These are phyloP conservation scores for Neurospora sp. DNA, from an alignment of 495 filamentous ascomycete species.

Conservation along the genomic window DNA sequence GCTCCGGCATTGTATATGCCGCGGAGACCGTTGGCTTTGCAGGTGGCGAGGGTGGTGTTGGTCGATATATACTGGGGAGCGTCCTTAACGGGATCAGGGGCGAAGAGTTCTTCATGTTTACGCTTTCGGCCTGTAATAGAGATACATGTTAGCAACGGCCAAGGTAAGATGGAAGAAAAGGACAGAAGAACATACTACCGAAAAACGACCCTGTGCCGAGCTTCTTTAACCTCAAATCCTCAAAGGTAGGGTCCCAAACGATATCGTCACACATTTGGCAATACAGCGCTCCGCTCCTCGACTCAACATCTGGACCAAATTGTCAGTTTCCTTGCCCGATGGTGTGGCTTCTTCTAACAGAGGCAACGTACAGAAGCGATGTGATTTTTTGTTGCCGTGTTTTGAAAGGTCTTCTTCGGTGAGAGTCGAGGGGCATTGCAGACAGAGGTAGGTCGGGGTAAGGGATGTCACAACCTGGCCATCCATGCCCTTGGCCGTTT, in stretches of 20 bases:
- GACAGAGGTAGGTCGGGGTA: conserved; percentile 56
- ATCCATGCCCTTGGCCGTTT: conserved; percentile 39
- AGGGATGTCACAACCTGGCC: conserved; percentile 36
- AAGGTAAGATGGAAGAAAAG: not conserved
- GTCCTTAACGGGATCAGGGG: conserved; percentile 41
- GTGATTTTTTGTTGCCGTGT: conserved; percentile 48
- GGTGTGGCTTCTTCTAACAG: not conserved
- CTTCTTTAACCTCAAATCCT: conserved; percentile 55
- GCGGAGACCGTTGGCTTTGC: conserved; percentile 62
- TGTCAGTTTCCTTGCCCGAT: conserved; percentile 5
- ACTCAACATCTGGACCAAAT: conserved; percentile 61
- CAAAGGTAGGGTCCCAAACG: conserved; percentile 76
- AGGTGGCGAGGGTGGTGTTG: conserved; percentile 54
- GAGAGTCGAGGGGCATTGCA: conserved; percentile 54
- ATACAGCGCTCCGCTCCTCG: conserved; percentile 62
- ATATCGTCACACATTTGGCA: conserved; percentile 81
- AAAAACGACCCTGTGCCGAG: conserved; percentile 44
- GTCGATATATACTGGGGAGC: conserved; percentile 47
- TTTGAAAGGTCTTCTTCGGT: conserved; percentile 45
- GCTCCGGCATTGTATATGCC: conserved; percentile 93
- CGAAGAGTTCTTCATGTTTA: conserved; percentile 50
- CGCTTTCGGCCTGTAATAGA: conserved; percentile 38
- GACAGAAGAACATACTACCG: conserved; percentile 12
- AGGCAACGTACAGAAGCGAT: conserved; percentile 52
- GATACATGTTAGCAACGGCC: not conserved